phyloP scores from a whole-genome alignment of 2,329 filamentous ascomycete genomes.

The Pseudonectria foliicola region DNA sequence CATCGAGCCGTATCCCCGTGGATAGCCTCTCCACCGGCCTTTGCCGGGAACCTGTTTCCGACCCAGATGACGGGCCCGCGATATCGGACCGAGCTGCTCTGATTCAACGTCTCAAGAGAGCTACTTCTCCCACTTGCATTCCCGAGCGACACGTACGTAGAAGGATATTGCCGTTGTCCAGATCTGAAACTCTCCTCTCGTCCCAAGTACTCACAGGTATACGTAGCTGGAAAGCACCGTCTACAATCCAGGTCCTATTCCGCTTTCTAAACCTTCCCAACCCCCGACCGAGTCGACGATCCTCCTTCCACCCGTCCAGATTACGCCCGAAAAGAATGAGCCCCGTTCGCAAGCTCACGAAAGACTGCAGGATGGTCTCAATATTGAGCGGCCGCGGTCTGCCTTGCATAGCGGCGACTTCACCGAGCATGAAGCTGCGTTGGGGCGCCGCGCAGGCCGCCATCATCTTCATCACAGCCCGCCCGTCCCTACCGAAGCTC shows the following conservation, averaged over 20 bases:
- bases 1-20: conserved; percentile 39
- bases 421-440: conserved; percentile 32
- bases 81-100: conserved; percentile 64
- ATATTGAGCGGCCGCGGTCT: conserved; percentile 77
- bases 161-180: conserved; percentile 2
- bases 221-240: conserved; percentile 33
- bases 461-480: conserved; percentile 9
- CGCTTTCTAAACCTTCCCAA: conserved; percentile 18
- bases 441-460: conserved; percentile 6
- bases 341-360: conserved; percentile 26
- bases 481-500: conserved; percentile 15
- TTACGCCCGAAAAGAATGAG: conserved; percentile 39
- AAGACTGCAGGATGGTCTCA: conserved; percentile 46
- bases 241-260: conserved; percentile 14
- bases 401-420: conserved; percentile 64
- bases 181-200: not conserved
- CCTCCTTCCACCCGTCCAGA: conserved; percentile 39
- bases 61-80: conserved; percentile 27
- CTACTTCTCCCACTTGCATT: conserved; percentile 69
- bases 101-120: conserved; percentile 77
- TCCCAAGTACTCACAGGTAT: conserved; percentile 4
- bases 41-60: conserved; percentile 49
- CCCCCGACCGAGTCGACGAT: conserved; percentile 30
- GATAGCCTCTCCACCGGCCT: conserved; percentile 55
- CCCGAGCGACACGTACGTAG: conserved; percentile 53